Percentiles rank a stretch among this genome's conserved stretches.
Conservation (phyloP, 345 rosid genomes). For the Gossypium sturtianum region DNA sequence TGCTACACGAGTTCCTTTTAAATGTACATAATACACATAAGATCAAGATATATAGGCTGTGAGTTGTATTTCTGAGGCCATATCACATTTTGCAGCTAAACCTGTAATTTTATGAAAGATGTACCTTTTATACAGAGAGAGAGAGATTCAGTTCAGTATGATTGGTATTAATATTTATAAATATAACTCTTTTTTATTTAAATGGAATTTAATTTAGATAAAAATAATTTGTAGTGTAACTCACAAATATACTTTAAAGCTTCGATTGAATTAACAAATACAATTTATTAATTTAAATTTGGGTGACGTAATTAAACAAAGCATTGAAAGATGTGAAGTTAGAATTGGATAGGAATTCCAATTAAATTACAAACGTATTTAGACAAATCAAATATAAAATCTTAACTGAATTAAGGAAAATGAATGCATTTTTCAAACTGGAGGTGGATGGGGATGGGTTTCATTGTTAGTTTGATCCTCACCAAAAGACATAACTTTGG, state of each 20-base stretch:
- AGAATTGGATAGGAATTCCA: too few species aligned
- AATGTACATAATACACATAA: background rate
- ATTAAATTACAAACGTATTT: too few species aligned
- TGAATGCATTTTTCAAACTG: background rate
- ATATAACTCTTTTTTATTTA: background rate
- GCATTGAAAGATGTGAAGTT: too few species aligned
- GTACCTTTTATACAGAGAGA: background rate
- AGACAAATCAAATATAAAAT: background rate
- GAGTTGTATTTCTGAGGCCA: background rate
- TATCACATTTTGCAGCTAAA: background rate
- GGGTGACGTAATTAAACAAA: too few species aligned
- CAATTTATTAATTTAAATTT: too few species aligned
- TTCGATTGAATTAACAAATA: too few species aligned
- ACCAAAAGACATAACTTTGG: slow-evolving; percentile 26
- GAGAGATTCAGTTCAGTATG: too few species aligned
- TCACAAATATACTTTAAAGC: too few species aligned
- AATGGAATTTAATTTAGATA: background rate
- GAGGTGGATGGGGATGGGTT: background rate
- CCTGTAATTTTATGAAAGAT: background rate
- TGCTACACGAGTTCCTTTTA: background rate
- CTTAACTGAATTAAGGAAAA: background rate
- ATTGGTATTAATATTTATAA: background rate
- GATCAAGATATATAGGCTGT: background rate
- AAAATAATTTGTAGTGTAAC: background rate
- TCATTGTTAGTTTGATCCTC: background rate